phyloP scores from a whole-genome alignment of 305 asterid genomes.

The Solanum hybrid region DNA sequence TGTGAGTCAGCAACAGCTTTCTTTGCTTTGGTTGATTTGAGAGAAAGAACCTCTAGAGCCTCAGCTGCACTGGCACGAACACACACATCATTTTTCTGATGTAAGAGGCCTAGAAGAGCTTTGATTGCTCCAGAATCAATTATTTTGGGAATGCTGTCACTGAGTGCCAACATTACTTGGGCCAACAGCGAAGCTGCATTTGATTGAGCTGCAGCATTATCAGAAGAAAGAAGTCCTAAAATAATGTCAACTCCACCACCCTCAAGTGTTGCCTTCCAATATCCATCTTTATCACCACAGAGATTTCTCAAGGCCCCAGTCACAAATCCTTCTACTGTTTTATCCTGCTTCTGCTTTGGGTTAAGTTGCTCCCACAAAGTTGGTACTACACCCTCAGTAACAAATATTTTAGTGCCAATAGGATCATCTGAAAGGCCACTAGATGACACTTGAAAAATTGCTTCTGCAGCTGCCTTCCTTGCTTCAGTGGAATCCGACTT shows the following conservation, averaged over 20 bases:
- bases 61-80: constrained; percentile 85
- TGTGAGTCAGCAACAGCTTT: constrained; percentile 47
- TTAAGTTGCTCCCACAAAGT: constrained; percentile 70
- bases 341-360: constrained; percentile 46
- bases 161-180: constrained; percentile 43
- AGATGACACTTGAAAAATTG: constrained; percentile 58
- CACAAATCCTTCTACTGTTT: constrained; percentile 64
- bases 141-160: constrained; percentile 57
- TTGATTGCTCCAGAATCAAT: constrained; percentile 62
- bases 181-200: constrained; percentile 90
- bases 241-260: constrained; percentile 75
- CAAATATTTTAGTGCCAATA: constrained; percentile 74
- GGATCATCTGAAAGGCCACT: constrained; percentile 71
- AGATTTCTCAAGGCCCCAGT: constrained; percentile 85
- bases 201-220: constrained; percentile 52
- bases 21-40: constrained; percentile 53
- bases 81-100: constrained; percentile 47
- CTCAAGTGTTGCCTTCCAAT: constrained; percentile 68
- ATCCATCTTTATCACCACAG: constrained; percentile 76
- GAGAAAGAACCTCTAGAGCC: constrained; percentile 70
- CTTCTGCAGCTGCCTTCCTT: constrained; percentile 86
- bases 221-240: constrained; percentile 61
- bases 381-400: constrained; percentile 81
- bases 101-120: constrained; percentile 51
- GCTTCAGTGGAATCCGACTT: constrained; percentile 61